Evolutionary conservation across 1,284 basidiomycete genomes (phyloP).

Genomic region (Phlebopus sp.): DNA sequence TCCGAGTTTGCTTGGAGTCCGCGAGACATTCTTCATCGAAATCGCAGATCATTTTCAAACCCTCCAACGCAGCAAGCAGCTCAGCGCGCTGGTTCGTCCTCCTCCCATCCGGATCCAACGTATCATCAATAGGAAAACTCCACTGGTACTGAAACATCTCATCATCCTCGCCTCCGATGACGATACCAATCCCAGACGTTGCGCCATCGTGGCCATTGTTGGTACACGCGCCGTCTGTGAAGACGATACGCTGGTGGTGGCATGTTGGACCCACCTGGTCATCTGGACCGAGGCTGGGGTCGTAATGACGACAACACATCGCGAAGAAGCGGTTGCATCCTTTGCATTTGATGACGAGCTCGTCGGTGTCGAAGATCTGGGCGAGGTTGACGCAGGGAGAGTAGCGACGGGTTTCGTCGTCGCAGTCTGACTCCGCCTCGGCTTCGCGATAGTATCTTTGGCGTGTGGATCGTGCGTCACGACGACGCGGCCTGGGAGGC

Average conservation of each 20-base stretch:
- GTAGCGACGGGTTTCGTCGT: background rate
- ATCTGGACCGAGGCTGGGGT: background rate
- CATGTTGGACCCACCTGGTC: background rate
- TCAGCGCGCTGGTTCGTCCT: slow-evolving; percentile 37
- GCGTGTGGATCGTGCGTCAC: too few species aligned
- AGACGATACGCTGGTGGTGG: slow-evolving; percentile 1
- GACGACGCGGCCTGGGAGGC: too few species aligned
- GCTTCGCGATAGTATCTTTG: background rate
- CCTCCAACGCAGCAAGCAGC: slow-evolving; percentile 31
- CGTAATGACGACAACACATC: background rate
- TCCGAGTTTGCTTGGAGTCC: background rate
- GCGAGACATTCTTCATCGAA: background rate
- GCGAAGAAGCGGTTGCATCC: background rate
- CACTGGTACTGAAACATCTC: slow-evolving; percentile 7
- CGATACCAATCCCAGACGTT: slow-evolving; percentile 10
- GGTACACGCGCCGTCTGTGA: slow-evolving; percentile 11
- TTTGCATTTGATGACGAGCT: background rate
- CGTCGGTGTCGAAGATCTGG: background rate
- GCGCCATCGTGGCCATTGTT: slow-evolving; percentile 5
- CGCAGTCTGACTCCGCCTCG: background rate
- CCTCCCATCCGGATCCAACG: slow-evolving; percentile 19
- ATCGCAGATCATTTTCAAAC: slow-evolving; percentile 11
- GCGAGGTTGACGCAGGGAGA: background rate
- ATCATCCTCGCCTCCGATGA: slow-evolving; percentile 1
- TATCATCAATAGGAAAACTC: slow-evolving; percentile 23